These are phyloP conservation scores for Talaromyces adpressus DNA, from an alignment of 495 filamentous ascomycete genomes.

Conservation along the genomic window DNA sequence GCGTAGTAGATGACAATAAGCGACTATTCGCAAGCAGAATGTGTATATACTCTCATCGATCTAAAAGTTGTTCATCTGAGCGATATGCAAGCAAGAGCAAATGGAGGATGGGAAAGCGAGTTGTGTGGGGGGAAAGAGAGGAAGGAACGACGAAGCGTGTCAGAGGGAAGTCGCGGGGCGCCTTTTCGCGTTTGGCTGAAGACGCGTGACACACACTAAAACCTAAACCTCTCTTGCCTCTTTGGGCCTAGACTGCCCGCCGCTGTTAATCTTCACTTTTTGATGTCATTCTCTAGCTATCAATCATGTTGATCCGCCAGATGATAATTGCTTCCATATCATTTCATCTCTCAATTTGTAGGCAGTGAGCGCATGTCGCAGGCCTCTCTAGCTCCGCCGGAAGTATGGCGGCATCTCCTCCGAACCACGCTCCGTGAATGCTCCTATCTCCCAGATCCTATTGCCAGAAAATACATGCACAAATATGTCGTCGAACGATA, in stretches of 20 bases:
- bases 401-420: conserved; percentile 55
- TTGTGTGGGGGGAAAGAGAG: conserved; percentile 9
- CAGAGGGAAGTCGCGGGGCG: conserved; percentile 28
- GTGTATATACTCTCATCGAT: background rate
- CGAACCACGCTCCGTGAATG: conserved; percentile 77
- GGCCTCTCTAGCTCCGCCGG: conserved; percentile 3
- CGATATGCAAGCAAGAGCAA: background rate
- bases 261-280: conserved; percentile 7
- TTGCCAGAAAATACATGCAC: conserved; percentile 54
- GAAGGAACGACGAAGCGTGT: conserved; percentile 4
- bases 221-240: conserved; percentile 20
- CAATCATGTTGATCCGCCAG: background rate
- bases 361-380: conserved; percentile 4
- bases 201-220: conserved; percentile 20
- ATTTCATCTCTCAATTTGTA: background rate
- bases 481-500: conserved; percentile 53
- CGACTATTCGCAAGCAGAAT: background rate
- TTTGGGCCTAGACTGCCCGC: conserved; percentile 14
- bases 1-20: background rate
- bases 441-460: conserved; percentile 72
- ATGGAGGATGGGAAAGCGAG: background rate
- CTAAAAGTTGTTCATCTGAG: background rate
- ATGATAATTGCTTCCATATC: background rate
- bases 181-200: conserved; percentile 22
- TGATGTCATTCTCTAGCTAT: conserved; percentile 11